Evolutionary conservation across 2,329 filamentous ascomycete genomes (phyloP).

Genomic region (Penicillium sp.): DNA sequence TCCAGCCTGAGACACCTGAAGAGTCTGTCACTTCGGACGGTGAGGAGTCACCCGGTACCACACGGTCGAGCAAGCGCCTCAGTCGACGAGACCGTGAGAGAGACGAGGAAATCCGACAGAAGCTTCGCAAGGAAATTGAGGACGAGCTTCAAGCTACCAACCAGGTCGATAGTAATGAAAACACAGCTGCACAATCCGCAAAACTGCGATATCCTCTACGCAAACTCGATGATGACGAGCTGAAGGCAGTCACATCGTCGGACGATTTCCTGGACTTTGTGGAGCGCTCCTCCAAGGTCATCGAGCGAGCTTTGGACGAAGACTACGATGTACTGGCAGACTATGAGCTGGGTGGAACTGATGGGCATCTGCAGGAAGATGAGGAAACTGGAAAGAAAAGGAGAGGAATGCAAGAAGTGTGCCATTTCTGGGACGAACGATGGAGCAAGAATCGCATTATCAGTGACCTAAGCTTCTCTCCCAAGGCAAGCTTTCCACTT

Average conservation of each 20-base stretch:
- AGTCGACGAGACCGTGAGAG: slow-evolving; percentile 76
- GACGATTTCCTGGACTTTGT: slow-evolving; percentile 94
- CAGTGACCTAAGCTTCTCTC: slow-evolving; percentile 90
- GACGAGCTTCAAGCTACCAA: slow-evolving; percentile 79
- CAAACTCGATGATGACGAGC: slow-evolving; percentile 76
- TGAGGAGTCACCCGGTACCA: slow-evolving; percentile 55
- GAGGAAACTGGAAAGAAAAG: slow-evolving; percentile 53
- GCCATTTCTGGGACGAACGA: slow-evolving; percentile 89
- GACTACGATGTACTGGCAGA: slow-evolving; percentile 96
- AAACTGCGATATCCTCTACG: slow-evolving; percentile 69
- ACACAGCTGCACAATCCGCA: slow-evolving; percentile 41
- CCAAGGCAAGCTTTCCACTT: slow-evolving; percentile 57
- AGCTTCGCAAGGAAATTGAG: slow-evolving; percentile 83
- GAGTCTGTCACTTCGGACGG: slow-evolving; percentile 61
- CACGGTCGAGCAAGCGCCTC: slow-evolving; percentile 63
- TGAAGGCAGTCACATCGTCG: slow-evolving; percentile 85
- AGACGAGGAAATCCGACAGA: slow-evolving; percentile 84
- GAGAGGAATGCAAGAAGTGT: slow-evolving; percentile 66
- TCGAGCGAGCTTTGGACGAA: slow-evolving; percentile 90
- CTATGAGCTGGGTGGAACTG: slow-evolving; percentile 75
- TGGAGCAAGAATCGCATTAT: slow-evolving; percentile 99
- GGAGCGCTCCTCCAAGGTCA: slow-evolving; percentile 92
- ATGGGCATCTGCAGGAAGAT: slow-evolving; percentile 76
- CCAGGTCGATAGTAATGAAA: slow-evolving; percentile 34
- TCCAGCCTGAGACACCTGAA: slow-evolving; percentile 52